Conservation (phyloP, 2,329 filamentous ascomycete species). For the Elsinoe arachidis region DNA sequence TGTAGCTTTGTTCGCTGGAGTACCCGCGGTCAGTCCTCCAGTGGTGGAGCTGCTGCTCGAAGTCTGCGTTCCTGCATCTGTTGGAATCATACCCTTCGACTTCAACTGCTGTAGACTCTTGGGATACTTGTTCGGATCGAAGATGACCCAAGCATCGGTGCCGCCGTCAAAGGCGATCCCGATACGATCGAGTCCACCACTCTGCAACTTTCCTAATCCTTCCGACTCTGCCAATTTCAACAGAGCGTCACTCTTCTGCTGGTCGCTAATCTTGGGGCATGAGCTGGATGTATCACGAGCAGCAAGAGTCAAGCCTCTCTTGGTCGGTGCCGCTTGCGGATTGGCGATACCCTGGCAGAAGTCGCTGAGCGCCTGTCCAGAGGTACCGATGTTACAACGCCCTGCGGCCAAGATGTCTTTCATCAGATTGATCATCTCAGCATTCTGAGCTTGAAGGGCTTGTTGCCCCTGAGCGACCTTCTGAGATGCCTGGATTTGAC, state of each 20-base stretch:
- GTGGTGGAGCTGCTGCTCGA: neutral
- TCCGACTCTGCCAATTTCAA: neutral
- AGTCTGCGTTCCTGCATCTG: neutral
- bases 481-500: neutral
- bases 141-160: conserved; percentile 5
- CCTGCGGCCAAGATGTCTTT: neutral
- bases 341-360: conserved; percentile 7
- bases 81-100: neutral
- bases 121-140: neutral
- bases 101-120: neutral
- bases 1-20: neutral
- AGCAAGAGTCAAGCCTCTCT: neutral
- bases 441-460: neutral
- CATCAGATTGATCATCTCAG: neutral
- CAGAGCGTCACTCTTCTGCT: neutral
- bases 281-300: neutral
- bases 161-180: conserved; percentile 1
- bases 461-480: neutral
- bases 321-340: neutral
- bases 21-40: neutral
- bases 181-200: neutral
- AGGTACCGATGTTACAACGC: neutral
- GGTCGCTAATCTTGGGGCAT: neutral
- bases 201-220: neutral
- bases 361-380: neutral